phyloP scores from a whole-genome alignment of 169 alveolate species.

The Eimeria brunetti region DNA sequence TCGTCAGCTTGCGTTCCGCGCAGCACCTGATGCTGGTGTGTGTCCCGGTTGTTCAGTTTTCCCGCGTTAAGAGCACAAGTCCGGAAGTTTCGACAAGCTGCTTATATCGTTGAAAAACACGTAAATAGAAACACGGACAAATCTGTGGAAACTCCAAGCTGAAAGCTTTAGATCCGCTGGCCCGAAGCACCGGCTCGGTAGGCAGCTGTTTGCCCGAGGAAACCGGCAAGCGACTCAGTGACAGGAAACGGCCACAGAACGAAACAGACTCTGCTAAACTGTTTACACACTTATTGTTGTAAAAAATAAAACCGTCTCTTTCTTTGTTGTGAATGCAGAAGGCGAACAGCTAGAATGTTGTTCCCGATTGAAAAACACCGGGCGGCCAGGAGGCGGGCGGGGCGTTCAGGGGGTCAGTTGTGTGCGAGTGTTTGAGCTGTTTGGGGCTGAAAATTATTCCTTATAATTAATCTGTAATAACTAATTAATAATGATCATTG shows the following conservation, averaged over 20 bases:
- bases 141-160: background rate
- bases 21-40: background rate
- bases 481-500: no score
- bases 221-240: constrained; percentile 27
- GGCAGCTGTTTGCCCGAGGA: constrained; percentile 22
- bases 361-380: constrained; percentile 10
- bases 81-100: background rate
- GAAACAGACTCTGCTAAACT: background rate
- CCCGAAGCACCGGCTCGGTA: constrained; percentile 26
- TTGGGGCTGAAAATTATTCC: background rate
- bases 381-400: constrained; percentile 56
- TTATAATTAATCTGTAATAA: background rate
- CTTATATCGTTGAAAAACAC: constrained; percentile 9
- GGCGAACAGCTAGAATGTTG: background rate
- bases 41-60: constrained; percentile 8
- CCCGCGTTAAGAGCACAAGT: background rate
- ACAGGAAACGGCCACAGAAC: constrained; percentile 31
- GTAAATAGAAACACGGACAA: background rate
- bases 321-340: background rate
- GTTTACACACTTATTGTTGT: background rate
- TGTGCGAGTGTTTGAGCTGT: background rate
- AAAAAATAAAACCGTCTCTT: background rate
- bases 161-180: constrained; percentile 11
- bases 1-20: background rate
- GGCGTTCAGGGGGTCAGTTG: constrained; percentile 25